phyloP scores from a whole-genome alignment of 768 basidiomycete species.

The Panaeolus cyanescens region DNA sequence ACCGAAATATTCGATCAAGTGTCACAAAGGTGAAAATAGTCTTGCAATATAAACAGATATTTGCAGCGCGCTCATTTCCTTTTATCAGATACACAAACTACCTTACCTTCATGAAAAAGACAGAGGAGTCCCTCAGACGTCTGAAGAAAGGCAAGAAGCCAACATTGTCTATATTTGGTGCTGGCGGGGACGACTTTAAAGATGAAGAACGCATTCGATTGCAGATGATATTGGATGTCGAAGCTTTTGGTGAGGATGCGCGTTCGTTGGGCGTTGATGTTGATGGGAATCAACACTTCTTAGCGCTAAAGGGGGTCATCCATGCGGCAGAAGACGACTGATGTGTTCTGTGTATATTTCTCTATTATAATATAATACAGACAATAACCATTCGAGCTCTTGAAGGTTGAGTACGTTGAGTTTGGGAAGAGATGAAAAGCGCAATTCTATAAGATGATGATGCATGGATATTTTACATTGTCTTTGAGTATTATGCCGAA shows the following conservation, averaged over 20 bases:
- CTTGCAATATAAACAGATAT: neutral
- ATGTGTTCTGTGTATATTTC: constrained; percentile 1
- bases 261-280: constrained; percentile 67
- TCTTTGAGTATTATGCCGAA: constrained; percentile 1
- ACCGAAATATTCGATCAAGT: constrained; percentile 73
- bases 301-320: constrained; percentile 61
- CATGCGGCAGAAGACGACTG: constrained; percentile 41
- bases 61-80: neutral
- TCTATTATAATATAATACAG: neutral
- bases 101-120: constrained; percentile 85
- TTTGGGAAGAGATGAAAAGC: neutral
- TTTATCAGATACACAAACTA: constrained; percentile 72
- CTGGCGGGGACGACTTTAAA: constrained; percentile 64
- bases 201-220: constrained; percentile 88
- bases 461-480: constrained; percentile 3
- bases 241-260: constrained; percentile 82
- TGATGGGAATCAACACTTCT: constrained; percentile 50
- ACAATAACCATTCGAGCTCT: neutral
- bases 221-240: constrained; percentile 86
- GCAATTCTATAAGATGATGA: neutral
- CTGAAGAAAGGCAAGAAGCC: constrained; percentile 85
- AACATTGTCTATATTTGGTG: constrained; percentile 80
- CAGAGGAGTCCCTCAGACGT: constrained; percentile 84
- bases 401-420: too few relatives aligned
- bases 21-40: constrained; percentile 61